Conservation (phyloP, 352 stramenopile species). For the Phytopythium oedochilum region DNA sequence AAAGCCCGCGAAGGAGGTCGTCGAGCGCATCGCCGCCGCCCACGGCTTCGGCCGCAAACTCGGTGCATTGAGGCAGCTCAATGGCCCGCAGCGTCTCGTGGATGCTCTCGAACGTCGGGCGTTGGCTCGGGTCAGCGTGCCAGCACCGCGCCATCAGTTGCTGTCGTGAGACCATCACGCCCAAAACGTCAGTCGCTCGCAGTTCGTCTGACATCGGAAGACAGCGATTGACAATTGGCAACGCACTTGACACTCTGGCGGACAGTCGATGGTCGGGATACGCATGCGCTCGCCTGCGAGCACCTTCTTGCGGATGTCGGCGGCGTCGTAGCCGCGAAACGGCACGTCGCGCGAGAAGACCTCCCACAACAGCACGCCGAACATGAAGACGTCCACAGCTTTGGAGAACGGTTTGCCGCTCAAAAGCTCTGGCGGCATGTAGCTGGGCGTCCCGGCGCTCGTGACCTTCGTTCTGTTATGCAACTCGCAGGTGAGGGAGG, state of each 20-base stretch:
- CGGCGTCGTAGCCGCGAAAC: constrained; percentile 67
- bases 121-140: constrained; percentile 41
- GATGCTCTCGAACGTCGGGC: constrained; percentile 61
- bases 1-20: constrained; percentile 34
- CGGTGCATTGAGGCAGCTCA: constrained; percentile 19
- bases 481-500: neutral
- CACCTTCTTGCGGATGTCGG: constrained; percentile 71
- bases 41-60: constrained; percentile 25
- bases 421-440: constrained; percentile 88
- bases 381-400: constrained; percentile 91
- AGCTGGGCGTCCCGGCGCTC: constrained; percentile 85
- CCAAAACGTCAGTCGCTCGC: too few species aligned
- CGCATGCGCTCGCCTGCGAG: constrained; percentile 65
- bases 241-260: constrained; percentile 41
- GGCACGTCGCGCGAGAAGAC: constrained; percentile 79
- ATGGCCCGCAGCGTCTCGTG: constrained; percentile 34
- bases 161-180: constrained; percentile 15
- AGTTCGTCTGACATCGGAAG: too few species aligned
- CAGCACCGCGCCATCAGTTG: constrained; percentile 67
- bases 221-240: too few species aligned
- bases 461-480: constrained; percentile 59
- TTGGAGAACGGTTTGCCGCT: constrained; percentile 81
- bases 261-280: constrained; percentile 71
- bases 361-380: constrained; percentile 91
- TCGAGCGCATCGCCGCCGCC: constrained; percentile 60